Base-by-base conservation (phyloP, 106 monocot genomes). In the Allium sativum region DNA sequence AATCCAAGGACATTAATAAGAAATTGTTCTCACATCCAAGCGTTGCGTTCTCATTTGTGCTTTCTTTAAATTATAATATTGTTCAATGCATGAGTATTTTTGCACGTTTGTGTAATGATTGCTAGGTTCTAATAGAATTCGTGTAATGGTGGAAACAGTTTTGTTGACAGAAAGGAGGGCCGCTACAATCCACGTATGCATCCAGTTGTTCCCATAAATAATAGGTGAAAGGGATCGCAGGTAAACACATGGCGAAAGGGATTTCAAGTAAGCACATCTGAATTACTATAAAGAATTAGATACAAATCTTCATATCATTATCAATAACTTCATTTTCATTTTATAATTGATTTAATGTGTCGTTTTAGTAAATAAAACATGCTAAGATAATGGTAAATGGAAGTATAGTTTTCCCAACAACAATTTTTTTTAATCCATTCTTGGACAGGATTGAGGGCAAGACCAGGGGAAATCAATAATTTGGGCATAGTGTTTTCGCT, bases 181-280 rank as follows among this genome's bases (percentile, higher is more conserved):
- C 84, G 96, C 47, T 98, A 98, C 67, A 98, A 98, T 85, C 96
- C 96, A 42, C 87, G 60, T 82, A 98, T 98, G 96, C 57, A 88
- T 78, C 96, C 84, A 45, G 70, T 85, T 47, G 76, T 98, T 78
- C 84, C 87, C 61, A 64, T 78, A 14, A 62, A 82, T 66, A 82
- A 91, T 76, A 91, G 96, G 96, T 84, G 96, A 55, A 98, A 98
- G 72, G 96, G 96, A 1, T 98, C 96, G 48, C 96, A 98, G 91
- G 96, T 96, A 68, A 46, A n/a, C n/a, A n/a, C n/a, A n/a, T n/a
- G n/a, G n/a, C n/a, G n/a, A n/a, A n/a, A n/a, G n/a, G n/a, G n/a
- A n/a, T n/a, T n/a, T n/a, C n/a, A n/a, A n/a, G n/a, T n/a, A n/a
- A n/a, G 46, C 18, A 21, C 5, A 46, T 14, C 47, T 21, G 22